Evolutionary conservation across 2,329 filamentous ascomycete species (phyloP).

Genomic region (Ophiostoma himal-ulmi): DNA sequence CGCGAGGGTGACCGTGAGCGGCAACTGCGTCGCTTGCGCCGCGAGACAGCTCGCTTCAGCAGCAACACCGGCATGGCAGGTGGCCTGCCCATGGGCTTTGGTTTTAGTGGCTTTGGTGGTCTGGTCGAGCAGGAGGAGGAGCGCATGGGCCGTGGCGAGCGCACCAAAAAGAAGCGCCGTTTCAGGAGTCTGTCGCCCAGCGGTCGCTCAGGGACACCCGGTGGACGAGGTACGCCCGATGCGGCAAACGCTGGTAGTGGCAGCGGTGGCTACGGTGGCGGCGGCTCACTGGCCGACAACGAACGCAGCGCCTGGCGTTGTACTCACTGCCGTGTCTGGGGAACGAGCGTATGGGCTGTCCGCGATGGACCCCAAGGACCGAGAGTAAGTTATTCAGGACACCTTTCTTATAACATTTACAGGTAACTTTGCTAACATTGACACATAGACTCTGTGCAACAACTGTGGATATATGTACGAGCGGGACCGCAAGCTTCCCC

Average conservation of each 20-base stretch:
- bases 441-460: slow-evolving; percentile 70
- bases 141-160: slow-evolving; percentile 82
- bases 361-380: slow-evolving; percentile 81
- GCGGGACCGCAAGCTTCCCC: slow-evolving; percentile 74
- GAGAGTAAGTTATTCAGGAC: slow-evolving; percentile 54
- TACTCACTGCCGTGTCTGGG: slow-evolving; percentile 79
- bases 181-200: slow-evolving; percentile 83
- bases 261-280: slow-evolving; percentile 60
- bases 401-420: slow-evolving; percentile 7
- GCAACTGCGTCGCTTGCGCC: slow-evolving; percentile 75
- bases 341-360: slow-evolving; percentile 88
- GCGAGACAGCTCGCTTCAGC: slow-evolving; percentile 89
- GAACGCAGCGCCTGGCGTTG: slow-evolving; percentile 85
- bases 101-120: slow-evolving; percentile 40
- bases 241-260: slow-evolving; percentile 51
- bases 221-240: slow-evolving; percentile 74
- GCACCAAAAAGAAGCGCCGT: slow-evolving; percentile 90
- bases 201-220: slow-evolving; percentile 61
- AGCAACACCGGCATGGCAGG: slow-evolving; percentile 76
- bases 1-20: slow-evolving; percentile 89
- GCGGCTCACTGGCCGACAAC: slow-evolving; percentile 62
- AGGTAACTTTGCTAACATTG: not conserved
- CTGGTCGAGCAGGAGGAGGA: slow-evolving; percentile 61
- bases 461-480: slow-evolving; percentile 90
- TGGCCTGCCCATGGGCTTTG: slow-evolving; percentile 55